Evolutionary conservation across 1,284 basidiomycete genomes (phyloP), one percentile per base, ranked within the genome.

Genomic region (Xanthoconium separans): DNA sequence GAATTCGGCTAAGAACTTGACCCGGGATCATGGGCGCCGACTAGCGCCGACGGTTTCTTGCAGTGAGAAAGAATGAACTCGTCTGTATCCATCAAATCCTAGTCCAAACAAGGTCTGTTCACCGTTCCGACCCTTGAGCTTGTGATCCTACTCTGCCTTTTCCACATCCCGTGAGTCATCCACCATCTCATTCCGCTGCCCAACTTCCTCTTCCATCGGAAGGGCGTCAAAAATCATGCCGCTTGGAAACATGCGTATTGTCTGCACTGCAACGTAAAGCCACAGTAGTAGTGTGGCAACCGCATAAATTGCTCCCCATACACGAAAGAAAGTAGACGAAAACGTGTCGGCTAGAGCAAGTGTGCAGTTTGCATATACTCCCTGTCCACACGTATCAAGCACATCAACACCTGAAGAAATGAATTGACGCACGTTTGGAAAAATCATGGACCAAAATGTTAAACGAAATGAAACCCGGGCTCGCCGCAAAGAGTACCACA

Each of bases 361-460:
- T 0, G 85, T 85, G 3, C 85, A 74, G 36, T 83, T 83, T 1
- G 85, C 82, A 53, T 85, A 88, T 1, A 87, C 85, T 22, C 83
- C 77, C 81, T 82, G 33, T 5, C 31, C 9, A 5, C n/a, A 29
- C 29, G 4, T n/a, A 47, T 65, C 42, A 55, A 43, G 53, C 39
- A n/a, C 42, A 47, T 8, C 15, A 12, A n/a, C 33, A 7, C 24
- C 18, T 6, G 30, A 44, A 4, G 16, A 30, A 16, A 24, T 22
- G 41, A 24, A 39, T 29, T 43, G 24, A 73, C 79, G 36, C 58
- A 83, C 84, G 55, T 82, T 84, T 9, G 83, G 84, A 61, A 85
- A 85, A 56, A 84, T 78, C 41, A 80, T 69, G 7, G 81, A 80
- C 84, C 83, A 85, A 58, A 78, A 82, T 1, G 75, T 71, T 22